Evolutionary conservation across 441 rosid species (phyloP).

Genomic region (Erodium texanum): DNA sequence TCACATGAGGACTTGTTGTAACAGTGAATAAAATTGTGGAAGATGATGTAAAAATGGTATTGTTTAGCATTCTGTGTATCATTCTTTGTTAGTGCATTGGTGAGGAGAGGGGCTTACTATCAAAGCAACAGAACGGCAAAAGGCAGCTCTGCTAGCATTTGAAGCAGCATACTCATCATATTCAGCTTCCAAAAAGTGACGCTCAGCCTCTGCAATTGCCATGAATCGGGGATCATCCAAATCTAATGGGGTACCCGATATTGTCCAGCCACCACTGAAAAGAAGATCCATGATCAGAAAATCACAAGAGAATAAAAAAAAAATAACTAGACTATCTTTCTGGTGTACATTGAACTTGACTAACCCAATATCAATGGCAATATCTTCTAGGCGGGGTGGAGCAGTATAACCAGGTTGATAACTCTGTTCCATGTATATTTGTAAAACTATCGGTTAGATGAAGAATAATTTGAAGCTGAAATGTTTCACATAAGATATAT

Average conservation of each 20-base stretch:
- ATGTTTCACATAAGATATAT: not conserved
- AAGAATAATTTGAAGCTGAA: not conserved
- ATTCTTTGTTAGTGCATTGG: no score
- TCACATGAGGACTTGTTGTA: no score
- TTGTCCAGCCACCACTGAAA: slow-evolving; percentile 89
- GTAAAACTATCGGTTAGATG: slow-evolving; percentile 4
- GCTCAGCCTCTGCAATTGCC: slow-evolving; percentile 90
- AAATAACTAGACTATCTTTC: not conserved
- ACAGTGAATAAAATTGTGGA: no score
- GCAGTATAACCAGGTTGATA: slow-evolving; percentile 75
- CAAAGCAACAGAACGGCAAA: slow-evolving; percentile 88
- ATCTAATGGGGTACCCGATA: slow-evolving; percentile 76
- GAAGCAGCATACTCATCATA: slow-evolving; percentile 81
- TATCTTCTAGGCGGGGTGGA: slow-evolving; percentile 53
- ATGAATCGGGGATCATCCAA: slow-evolving; percentile 72
- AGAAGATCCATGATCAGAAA: slow-evolving; percentile 16
- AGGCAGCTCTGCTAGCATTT: slow-evolving; percentile 86
- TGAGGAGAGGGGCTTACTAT: slow-evolving; percentile 37
- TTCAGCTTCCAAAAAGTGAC: slow-evolving; percentile 68
- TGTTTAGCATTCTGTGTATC: no score
- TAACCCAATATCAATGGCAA: slow-evolving; percentile 79
- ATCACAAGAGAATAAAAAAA: not conserved
- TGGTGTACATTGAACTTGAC: slow-evolving; percentile 8
- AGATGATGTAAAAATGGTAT: no score
- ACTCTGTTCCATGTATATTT: slow-evolving; percentile 32